Evolutionary conservation across 306 rosid genomes (phyloP).

Genomic region (Pyrus pyrifolia): DNA sequence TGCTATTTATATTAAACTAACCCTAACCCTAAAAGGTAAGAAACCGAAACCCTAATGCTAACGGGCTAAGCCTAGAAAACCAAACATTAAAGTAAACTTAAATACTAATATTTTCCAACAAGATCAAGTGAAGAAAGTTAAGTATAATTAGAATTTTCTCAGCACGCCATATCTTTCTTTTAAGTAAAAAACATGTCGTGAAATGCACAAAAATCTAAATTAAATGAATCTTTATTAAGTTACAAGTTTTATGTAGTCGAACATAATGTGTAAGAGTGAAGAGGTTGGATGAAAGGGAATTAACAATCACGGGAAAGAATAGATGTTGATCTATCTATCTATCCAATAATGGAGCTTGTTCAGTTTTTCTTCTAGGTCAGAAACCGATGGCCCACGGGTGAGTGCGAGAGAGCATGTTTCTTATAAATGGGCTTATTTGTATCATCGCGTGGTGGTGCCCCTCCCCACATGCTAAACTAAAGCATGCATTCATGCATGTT

Average conservation of each 20-base stretch:
- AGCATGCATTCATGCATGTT: constrained; percentile 23
- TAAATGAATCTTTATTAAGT: no score
- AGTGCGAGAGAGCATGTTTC: constrained; percentile 9
- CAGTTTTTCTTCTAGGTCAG: not conserved
- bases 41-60: no score
- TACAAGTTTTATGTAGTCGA: not conserved
- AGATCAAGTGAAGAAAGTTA: no score
- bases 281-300: not conserved
- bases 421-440: constrained; percentile 2
- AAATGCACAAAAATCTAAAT: no score
- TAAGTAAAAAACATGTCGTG: no score
- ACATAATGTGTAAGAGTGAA: not conserved
- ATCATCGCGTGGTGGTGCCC: constrained; percentile 21
- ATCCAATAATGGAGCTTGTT: not conserved
- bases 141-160: no score
- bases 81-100: no score
- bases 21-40: no score
- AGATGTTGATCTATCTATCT: not conserved
- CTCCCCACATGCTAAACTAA: constrained; percentile 46
- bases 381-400: constrained; percentile 31
- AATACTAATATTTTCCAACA: no score
- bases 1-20: no score
- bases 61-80: fast-evolving
- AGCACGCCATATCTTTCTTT: no score
- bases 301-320: not conserved